Base-by-base conservation (phyloP, 1,284 basidiomycete genomes). In the Fomitopsis betulina region DNA sequence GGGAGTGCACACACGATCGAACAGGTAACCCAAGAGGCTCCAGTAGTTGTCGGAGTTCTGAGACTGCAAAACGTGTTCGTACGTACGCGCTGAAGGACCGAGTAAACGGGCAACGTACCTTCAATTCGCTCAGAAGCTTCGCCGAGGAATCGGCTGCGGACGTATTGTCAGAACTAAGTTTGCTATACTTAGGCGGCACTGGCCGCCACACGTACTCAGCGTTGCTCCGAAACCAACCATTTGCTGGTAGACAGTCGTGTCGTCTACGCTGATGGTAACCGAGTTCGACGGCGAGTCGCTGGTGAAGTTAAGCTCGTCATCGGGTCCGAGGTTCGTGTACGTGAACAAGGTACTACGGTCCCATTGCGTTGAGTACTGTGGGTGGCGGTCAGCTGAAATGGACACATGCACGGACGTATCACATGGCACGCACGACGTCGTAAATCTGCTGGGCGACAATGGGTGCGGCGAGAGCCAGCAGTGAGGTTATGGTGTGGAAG, bases 91-190 rank as follows among this genome's bases (percentile, higher is more conserved):
- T 30, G 40, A 32, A 59, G 39, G 17, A 12, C 49, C 17, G 54
- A 40, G 49, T 37, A 51, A 55, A 40, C 27, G 27, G 13, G 35
- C 21, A 27, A 32, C 58, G n/a, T 59, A 77, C 79, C 76, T 83
- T 83, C 55, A 82, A 67, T 43, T 73, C 73, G 63, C 67, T 77
- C 27, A 83, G 63, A n/a, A 79, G 65, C 30, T 67, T 67, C 2
- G 80, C 81, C 21, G 80, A 79, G 10, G 79, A 80, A 62, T 83
- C 81, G 32, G 81, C 80, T 82, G 54, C 4, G 27, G 23, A 13
- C 33, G 37, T 5, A 32, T 13, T 32, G 19, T 47, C 15, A 51
- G 15, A 35, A 19, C 32, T 23, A 17, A 40, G 33, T 6, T 40
- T 35, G 39, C 32, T 54, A 50, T 43, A 27, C 23, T 39, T 43